These are phyloP conservation scores for Colletotrichum noveboracense DNA, from an alignment of 2,329 filamentous ascomycete species.

Conservation along the genomic window DNA sequence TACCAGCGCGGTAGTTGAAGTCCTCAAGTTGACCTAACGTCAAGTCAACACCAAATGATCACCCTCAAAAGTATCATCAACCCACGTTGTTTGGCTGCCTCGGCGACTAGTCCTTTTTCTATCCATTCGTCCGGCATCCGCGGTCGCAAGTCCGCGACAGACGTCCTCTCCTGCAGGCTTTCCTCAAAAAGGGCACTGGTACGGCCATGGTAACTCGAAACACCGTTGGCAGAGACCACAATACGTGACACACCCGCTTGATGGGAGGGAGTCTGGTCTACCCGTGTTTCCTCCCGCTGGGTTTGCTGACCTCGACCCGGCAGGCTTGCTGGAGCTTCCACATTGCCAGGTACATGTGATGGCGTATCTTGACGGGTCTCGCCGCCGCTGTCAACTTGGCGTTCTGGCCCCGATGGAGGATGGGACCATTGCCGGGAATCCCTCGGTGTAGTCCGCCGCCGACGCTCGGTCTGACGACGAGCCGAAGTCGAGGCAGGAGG, in stretches of 20 bases:
- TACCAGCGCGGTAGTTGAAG: slow-evolving; percentile 47
- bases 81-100: slow-evolving; percentile 49
- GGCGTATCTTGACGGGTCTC: neutral
- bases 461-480: neutral
- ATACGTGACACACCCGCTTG: slow-evolving; percentile 36
- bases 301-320: neutral
- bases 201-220: slow-evolving; percentile 53
- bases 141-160: slow-evolving; percentile 22
- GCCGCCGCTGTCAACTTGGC: neutral
- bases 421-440: neutral
- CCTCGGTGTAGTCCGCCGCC: neutral
- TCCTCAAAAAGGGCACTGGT: slow-evolving; percentile 55
- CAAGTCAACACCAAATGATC: neutral
- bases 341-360: neutral
- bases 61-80: neutral
- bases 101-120: slow-evolving; percentile 49
- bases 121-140: slow-evolving; percentile 43
- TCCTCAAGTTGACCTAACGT: slow-evolving; percentile 49
- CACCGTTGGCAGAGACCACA: slow-evolving; percentile 42
- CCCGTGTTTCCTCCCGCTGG: neutral
- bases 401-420: neutral
- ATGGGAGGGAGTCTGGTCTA: neutral
- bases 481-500: neutral
- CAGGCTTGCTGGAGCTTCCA: neutral
- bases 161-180: slow-evolving; percentile 23